These are phyloP conservation scores for Chlorella sp. DNA, from an alignment of 139 green algal genomes.

Conservation along the genomic window DNA sequence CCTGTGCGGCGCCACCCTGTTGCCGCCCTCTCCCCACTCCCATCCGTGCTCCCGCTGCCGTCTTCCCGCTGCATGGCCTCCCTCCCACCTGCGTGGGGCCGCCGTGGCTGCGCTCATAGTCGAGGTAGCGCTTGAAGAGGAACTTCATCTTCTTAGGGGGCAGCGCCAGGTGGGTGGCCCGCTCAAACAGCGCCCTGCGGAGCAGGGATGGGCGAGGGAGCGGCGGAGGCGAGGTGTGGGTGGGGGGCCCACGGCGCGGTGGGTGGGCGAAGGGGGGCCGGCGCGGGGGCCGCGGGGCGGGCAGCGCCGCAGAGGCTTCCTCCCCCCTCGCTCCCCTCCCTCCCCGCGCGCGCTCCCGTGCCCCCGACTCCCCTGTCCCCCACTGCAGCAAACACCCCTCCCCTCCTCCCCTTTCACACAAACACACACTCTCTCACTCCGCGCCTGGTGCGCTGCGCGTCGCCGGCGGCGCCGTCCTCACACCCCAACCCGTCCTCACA, in stretches of 20 bases:
- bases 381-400: background rate
- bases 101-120: conserved; percentile 89
- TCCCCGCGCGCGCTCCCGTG: background rate
- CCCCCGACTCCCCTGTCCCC: background rate
- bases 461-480: background rate
- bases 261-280: background rate
- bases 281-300: background rate
- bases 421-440: background rate
- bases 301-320: background rate
- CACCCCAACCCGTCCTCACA: background rate
- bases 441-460: background rate
- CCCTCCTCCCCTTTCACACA: background rate
- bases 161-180: conserved; percentile 81
- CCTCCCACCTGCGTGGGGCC: no score
- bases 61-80: no score
- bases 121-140: conserved; percentile 88
- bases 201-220: background rate
- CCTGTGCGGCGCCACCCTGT: no score
- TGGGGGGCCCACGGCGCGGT: background rate
- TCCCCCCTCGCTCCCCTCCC: background rate
- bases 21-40: no score
- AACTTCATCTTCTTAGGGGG: conserved; percentile 94
- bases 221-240: background rate
- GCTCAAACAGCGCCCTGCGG: conserved; percentile 87
- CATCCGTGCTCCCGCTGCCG: no score